phyloP scores from a whole-genome alignment of 345 rosid species.

The Mangifera indica region DNA sequence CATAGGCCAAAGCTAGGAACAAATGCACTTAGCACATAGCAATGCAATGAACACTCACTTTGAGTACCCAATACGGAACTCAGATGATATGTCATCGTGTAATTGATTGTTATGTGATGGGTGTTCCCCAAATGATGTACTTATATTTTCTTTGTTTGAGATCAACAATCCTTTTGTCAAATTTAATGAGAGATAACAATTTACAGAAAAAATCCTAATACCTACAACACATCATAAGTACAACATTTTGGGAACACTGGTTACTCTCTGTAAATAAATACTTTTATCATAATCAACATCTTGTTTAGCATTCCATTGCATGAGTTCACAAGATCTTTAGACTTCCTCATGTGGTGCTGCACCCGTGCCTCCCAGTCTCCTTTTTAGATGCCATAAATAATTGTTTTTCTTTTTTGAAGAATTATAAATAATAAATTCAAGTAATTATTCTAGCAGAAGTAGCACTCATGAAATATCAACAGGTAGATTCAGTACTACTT shows the following conservation, averaged over 20 bases:
- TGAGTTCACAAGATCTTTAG: slow-evolving; percentile 17
- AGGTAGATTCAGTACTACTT: neutral
- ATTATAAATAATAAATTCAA: neutral
- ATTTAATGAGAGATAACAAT: neutral
- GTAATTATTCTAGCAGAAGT: neutral
- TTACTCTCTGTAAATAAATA: neutral
- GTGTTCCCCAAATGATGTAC: too few species aligned
- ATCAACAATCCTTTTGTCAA: neutral
- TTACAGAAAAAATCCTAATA: neutral
- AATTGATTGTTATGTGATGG: too few species aligned
- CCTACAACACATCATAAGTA: neutral
- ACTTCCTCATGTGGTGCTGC: slow-evolving; percentile 26
- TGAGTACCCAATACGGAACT: too few species aligned
- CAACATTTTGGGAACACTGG: neutral
- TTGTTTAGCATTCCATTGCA: neutral
- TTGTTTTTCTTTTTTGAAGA: neutral
- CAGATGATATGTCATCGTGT: too few species aligned
- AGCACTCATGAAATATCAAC: neutral
- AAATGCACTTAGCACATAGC: neutral
- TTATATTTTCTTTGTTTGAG: neutral
- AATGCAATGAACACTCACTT: too few species aligned
- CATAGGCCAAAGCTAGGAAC: too few species aligned
- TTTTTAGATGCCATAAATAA: slow-evolving; percentile 21
- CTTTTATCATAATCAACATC: neutral
- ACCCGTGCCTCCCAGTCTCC: slow-evolving; percentile 30